These are phyloP conservation scores for Mollisiaceae sp. DNA, from an alignment of 2,329 filamentous ascomycete species.

Conservation along the genomic window DNA sequence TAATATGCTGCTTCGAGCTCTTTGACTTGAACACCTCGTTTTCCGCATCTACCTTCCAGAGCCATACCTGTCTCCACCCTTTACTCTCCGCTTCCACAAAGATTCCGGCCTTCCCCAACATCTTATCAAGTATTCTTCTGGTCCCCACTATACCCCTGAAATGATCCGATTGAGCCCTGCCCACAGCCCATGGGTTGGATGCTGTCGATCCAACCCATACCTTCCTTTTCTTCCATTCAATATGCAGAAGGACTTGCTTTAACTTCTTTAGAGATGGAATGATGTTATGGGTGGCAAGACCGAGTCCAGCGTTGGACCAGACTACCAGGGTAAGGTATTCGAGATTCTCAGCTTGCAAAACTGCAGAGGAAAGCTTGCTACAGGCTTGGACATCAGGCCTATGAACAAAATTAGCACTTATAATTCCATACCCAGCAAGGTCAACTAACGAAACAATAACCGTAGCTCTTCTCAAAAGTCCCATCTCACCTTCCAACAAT, in stretches of 20 bases:
- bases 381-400: conserved; percentile 14
- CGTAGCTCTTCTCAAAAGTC: conserved; percentile 3
- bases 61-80: conserved; percentile 6
- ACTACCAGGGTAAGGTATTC: conserved; percentile 10
- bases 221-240: conserved; percentile 1
- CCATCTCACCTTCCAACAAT: background rate
- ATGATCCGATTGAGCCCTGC: background rate
- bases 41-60: conserved; percentile 13
- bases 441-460: conserved; percentile 5
- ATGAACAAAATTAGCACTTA: background rate
- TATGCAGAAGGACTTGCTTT: conserved; percentile 1
- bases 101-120: conserved; percentile 8
- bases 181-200: background rate
- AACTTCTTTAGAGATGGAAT: background rate
- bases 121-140: conserved; percentile 12
- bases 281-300: conserved; percentile 15
- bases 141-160: conserved; percentile 11
- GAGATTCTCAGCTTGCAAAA: conserved; percentile 5
- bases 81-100: conserved; percentile 2
- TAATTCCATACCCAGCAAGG: background rate
- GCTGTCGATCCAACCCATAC: background rate
- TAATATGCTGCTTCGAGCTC: conserved; percentile 9
- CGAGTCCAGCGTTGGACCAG: background rate
- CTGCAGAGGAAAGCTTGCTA: conserved; percentile 1
- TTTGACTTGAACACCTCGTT: conserved; percentile 13